phyloP scores from a whole-genome alignment of 1,139 yeast species.

The Neolecta irregularis region DNA sequence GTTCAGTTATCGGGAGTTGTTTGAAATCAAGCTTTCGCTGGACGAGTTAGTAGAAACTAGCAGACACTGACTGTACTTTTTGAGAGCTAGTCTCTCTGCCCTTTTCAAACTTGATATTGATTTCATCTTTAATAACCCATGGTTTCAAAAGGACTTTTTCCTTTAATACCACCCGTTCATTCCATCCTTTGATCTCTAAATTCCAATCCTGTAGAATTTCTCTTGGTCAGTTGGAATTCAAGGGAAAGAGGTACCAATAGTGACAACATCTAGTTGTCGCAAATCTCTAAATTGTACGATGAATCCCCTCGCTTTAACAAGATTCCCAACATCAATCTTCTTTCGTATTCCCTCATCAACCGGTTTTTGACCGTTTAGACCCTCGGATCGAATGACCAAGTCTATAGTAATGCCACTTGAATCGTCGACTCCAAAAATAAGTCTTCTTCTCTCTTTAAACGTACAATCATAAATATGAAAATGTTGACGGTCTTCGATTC shows the following conservation, averaged over 20 bases:
- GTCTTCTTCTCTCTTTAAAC: neutral
- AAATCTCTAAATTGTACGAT: neutral
- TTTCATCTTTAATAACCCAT: slow-evolving; percentile 3
- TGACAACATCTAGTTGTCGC: slow-evolving; percentile 6
- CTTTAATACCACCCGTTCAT: slow-evolving; percentile 6
- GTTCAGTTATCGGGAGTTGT: neutral
- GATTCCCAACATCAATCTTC: slow-evolving; percentile 7
- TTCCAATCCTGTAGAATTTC: slow-evolving; percentile 6
- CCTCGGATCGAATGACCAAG: neutral
- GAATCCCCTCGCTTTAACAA: slow-evolving; percentile 9
- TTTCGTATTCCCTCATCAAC: neutral
- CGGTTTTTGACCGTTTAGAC: neutral
- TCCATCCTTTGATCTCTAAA: slow-evolving; percentile 8
- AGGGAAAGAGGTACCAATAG: neutral
- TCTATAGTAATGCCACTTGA: slow-evolving; percentile 9
- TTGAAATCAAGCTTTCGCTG: neutral
- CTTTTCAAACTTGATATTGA: neutral
- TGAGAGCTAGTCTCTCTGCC: neutral
- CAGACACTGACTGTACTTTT: neutral
- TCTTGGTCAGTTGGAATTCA: too few species aligned
- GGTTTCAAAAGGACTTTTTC: slow-evolving; percentile 7
- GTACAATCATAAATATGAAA: neutral
- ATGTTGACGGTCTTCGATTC: neutral
- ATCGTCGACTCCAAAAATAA: slow-evolving; percentile 8
- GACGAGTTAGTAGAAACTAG: too few species aligned